Base-by-base conservation (phyloP, 2,329 filamentous ascomycete genomes). In the Fusarium anthophilum region DNA sequence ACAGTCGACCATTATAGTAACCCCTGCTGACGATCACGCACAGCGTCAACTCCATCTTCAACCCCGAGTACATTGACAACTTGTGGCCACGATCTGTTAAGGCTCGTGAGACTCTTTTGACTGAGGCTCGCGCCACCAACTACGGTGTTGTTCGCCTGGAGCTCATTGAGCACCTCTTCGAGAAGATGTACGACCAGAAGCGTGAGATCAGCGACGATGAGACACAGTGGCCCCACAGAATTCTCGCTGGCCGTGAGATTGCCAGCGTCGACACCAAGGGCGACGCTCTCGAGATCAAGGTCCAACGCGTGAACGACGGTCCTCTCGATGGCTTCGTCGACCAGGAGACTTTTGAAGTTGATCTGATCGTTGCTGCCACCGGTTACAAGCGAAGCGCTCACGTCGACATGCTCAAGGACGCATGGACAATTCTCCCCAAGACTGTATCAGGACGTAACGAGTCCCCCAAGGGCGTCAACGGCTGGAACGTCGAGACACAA, bases 41-140 rank as follows among this genome's bases (percentile, higher is more conserved):
- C 73, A 95, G 93, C 78, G 95, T 98, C 77, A 98, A 98, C 82
- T 95, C 96, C 79, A 94, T 98, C 80, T 98, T 98, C 87, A 95
- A 98, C 84, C 96, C 96, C 3, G 91, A 92, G 39, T 93, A 92
- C 68, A 91, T 97, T 37, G 93, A 97, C 81, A 87, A 87, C 50
- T 89, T 97, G 76, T 98, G 91, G 85, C 85, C 89, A 55, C 91
- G 92, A 74, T 86, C 92, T 1, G 84, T 91, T 3, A 85, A 87
- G 50, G 86, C 91, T 70, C 92, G 95, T 55, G 85, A 87, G 66
- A 82, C 83, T 70, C 80, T 90, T 38, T 81, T 98, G 58, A 84
- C 87, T 22, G 91, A 91, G 59, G 94, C 97, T 76, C 92, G 93
- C 68, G 91, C 91, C 37, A 98, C 96, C 69, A 98, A 98, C 86